These are phyloP conservation scores for Yamadazyma nakazawae DNA, from an alignment of 805 yeast species.

Conservation along the genomic window DNA sequence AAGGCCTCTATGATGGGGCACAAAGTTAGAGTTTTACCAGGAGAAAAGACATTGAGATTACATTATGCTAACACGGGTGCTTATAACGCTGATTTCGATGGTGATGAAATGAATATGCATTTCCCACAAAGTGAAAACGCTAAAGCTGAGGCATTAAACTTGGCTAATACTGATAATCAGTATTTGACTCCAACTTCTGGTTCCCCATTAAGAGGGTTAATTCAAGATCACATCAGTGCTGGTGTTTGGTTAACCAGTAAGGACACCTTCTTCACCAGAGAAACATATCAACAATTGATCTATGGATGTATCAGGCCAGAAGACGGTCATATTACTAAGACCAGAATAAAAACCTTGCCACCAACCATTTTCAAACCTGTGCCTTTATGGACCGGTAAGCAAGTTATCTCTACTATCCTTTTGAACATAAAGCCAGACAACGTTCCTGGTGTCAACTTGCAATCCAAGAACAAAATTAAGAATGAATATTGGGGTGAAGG, in stretches of 20 bases:
- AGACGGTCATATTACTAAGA: conserved; percentile 85
- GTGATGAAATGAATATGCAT: conserved; percentile 99
- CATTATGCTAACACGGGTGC: conserved; percentile 99
- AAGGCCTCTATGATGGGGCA: conserved; percentile 99
- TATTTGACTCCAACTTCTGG: conserved; percentile 98
- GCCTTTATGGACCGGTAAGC: conserved; percentile 98
- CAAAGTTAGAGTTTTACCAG: conserved; percentile 92
- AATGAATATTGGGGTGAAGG: conserved; percentile 91
- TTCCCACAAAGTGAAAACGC: conserved; percentile 98
- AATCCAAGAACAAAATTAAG: conserved; percentile 83
- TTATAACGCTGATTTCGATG: conserved; percentile 97
- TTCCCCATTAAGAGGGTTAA: conserved; percentile 95
- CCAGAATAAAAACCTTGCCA: conserved; percentile 70
- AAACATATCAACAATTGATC: conserved; percentile 86
- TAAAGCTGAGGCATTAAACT: conserved; percentile 88
- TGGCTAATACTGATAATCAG: conserved; percentile 97
- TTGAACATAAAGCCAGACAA: conserved; percentile 81
- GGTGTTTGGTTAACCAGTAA: conserved; percentile 98
- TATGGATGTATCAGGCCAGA: conserved; percentile 96
- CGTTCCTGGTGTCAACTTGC: conserved; percentile 88
- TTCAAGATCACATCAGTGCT: conserved; percentile 98
- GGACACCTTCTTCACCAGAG: conserved; percentile 88
- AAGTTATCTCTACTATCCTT: conserved; percentile 87
- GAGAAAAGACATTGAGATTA: conserved; percentile 92
- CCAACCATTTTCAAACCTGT: conserved; percentile 87